Conservation (phyloP, 345 rosid species). For the Sapria himalayana region DNA sequence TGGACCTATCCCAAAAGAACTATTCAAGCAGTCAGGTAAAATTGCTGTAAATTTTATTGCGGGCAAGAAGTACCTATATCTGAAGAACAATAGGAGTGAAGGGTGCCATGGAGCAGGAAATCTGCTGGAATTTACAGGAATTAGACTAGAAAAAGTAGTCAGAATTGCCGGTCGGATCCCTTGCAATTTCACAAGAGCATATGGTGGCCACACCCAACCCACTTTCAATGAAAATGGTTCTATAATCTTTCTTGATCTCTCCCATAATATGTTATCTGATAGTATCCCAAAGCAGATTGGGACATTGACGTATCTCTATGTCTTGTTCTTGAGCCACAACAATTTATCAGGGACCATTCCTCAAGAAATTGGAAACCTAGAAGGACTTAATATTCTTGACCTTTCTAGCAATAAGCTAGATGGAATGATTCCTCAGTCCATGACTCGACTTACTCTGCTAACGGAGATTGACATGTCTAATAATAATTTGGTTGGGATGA, state of each 20-base stretch:
- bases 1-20: conserved; percentile 55
- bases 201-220: conserved; percentile 47
- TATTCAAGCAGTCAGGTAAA: conserved; percentile 78
- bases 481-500: conserved; percentile 45
- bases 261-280: conserved; percentile 53
- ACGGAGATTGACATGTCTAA: conserved; percentile 55
- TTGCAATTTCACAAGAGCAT: conserved; percentile 63
- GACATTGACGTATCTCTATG: conserved; percentile 39
- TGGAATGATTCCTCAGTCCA: conserved; percentile 46
- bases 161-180: conserved; percentile 58
- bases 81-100: conserved; percentile 64
- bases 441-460: conserved; percentile 37
- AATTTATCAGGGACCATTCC: conserved; percentile 53
- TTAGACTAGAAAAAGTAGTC: conserved; percentile 29
- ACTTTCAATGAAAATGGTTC: conserved; percentile 80
- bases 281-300: conserved; percentile 72
- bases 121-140: conserved; percentile 79
- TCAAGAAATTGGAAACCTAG: conserved; percentile 41
- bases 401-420: conserved; percentile 49
- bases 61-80: conserved; percentile 60
- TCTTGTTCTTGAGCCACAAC: conserved; percentile 77
- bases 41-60: conserved; percentile 52
- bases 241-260: conserved; percentile 79
- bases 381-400: conserved; percentile 59
- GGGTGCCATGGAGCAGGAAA: conserved; percentile 83